A percentile compares a stretch with the other conserved stretches of the same genome.
phyloP scores from a whole-genome alignment of 139 green algal species.

The Volvox reticuliferus region DNA sequence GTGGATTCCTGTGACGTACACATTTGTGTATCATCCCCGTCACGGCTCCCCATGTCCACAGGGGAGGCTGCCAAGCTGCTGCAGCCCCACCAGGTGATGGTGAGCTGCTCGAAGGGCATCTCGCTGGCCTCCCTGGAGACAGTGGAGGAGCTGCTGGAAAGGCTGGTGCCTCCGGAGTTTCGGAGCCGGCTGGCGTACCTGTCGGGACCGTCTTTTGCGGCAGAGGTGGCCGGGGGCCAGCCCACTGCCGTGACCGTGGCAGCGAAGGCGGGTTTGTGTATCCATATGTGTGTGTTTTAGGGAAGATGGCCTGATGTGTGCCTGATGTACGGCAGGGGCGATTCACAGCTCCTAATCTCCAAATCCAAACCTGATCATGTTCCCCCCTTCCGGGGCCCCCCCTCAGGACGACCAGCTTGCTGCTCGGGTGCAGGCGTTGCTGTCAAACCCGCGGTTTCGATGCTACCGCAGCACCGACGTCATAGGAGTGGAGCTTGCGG shows the following conservation, averaged over 20 bases:
- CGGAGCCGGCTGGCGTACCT: constrained; percentile 76
- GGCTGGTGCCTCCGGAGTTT: constrained; percentile 47
- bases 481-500: constrained; percentile 74
- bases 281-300: background rate
- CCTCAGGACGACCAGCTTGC: constrained; percentile 55
- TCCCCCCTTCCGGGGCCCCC: too few species aligned
- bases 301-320: too few species aligned
- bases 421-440: constrained; percentile 70
- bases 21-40: background rate
- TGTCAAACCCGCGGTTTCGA: constrained; percentile 87
- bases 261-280: constrained; percentile 32
- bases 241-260: constrained; percentile 69
- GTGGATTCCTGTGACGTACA: background rate
- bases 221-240: constrained; percentile 79
- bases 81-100: constrained; percentile 69
- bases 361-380: too few species aligned
- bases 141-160: constrained; percentile 71
- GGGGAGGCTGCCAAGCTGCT: constrained; percentile 3
- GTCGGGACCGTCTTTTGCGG: constrained; percentile 93
- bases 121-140: constrained; percentile 81
- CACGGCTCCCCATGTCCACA: background rate
- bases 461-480: constrained; percentile 94
- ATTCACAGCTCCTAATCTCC: too few species aligned
- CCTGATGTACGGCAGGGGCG: too few species aligned
- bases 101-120: constrained; percentile 90